Percentiles rank a stretch among this genome's conserved stretches.
Evolutionary conservation across 768 basidiomycete genomes (phyloP).

Genomic region (Serpula lacrymans): DNA sequence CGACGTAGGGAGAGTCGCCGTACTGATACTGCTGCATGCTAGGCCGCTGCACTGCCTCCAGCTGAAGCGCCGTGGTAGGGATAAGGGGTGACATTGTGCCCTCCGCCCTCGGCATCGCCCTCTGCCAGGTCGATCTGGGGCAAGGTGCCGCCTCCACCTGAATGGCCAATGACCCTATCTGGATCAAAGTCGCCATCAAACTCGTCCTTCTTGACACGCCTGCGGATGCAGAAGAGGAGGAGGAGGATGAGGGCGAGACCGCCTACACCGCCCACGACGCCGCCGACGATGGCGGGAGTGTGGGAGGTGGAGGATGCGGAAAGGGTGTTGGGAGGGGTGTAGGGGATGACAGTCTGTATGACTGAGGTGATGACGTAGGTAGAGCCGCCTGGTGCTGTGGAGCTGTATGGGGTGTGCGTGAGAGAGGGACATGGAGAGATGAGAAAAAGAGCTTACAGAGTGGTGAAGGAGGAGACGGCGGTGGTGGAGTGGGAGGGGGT

Average conservation of each 20-base stretch:
- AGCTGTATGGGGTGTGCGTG: slow-evolving; percentile 7
- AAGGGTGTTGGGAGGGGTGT: slow-evolving; percentile 5
- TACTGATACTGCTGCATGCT: slow-evolving; percentile 25
- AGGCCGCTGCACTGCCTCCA: too few species aligned
- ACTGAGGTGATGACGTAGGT: slow-evolving; percentile 15
- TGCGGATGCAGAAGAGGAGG: slow-evolving; percentile 28
- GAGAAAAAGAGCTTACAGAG: slow-evolving; percentile 11
- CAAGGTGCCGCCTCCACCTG: slow-evolving; percentile 22
- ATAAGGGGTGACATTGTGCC: slow-evolving; percentile 27
- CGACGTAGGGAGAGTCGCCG: slow-evolving; percentile 10
- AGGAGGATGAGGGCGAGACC: slow-evolving; percentile 23
- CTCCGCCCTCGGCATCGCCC: too few species aligned
- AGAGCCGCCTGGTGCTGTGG: slow-evolving; percentile 21
- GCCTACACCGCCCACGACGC: slow-evolving; percentile 45
- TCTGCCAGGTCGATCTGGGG: slow-evolving; percentile 21
- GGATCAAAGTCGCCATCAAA: slow-evolving; percentile 52
- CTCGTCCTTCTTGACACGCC: slow-evolving; percentile 28
- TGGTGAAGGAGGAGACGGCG: slow-evolving; percentile 15
- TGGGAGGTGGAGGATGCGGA: slow-evolving; percentile 9
- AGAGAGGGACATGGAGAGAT: not conserved
- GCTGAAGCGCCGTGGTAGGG: slow-evolving; percentile 16
- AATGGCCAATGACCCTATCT: slow-evolving; percentile 34
- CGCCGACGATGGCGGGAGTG: slow-evolving; percentile 45
- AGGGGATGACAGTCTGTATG: slow-evolving; percentile 12
- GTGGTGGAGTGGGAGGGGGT: slow-evolving; percentile 2